Percentiles rank a stretch among this genome's conserved stretches.
Conservation (phyloP, 371 early-diverging fungal genomes). For the Lichtheimia corymbifera region DNA sequence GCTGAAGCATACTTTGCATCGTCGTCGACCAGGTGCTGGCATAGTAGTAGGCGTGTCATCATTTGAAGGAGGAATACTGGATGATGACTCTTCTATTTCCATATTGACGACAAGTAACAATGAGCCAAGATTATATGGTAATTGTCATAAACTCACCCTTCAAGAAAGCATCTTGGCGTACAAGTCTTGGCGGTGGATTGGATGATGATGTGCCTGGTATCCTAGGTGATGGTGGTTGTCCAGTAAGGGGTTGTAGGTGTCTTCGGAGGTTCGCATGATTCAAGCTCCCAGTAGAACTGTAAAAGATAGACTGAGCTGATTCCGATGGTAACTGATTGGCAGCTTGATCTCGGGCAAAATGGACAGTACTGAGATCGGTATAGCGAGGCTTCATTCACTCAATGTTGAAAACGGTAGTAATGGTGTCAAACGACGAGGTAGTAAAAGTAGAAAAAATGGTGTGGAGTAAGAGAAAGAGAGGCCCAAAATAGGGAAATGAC, state of each 20-base stretch:
- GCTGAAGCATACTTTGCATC: no score
- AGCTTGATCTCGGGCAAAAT: not conserved
- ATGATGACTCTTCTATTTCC: not conserved
- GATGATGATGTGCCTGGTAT: not conserved
- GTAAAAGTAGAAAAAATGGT: no score
- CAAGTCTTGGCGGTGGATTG: not conserved
- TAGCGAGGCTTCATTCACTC: no score
- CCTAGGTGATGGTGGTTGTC: not conserved
- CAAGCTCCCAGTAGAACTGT: not conserved
- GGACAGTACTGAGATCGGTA: no score
- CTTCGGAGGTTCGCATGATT: constrained; percentile 10
- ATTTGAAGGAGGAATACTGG: not conserved
- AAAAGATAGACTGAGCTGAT: not conserved
- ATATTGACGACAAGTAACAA: not conserved
- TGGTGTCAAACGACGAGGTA: no score
- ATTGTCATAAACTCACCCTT: not conserved
- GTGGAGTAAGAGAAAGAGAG: constrained; percentile 3
- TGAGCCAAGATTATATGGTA: not conserved
- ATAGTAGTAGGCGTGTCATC: no score
- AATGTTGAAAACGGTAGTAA: no score
- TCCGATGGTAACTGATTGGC: not conserved
- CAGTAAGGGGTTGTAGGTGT: not conserved
- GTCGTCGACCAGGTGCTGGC: no score
- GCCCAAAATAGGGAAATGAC: not conserved
- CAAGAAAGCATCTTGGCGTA: constrained; percentile 12